phyloP scores from a whole-genome alignment of 768 basidiomycete genomes.

The Tephrocybe sp. region DNA sequence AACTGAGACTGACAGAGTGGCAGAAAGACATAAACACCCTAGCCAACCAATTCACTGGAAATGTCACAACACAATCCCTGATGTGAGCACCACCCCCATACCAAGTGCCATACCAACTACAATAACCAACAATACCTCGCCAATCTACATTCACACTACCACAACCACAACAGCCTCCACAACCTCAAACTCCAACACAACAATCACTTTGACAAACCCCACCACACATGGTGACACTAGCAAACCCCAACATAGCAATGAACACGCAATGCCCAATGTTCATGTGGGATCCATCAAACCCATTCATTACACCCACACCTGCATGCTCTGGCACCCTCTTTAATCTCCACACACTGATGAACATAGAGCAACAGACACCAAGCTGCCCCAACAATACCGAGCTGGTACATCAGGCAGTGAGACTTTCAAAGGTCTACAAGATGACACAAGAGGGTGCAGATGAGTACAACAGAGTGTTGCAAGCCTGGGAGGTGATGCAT shows the following conservation, averaged over 20 bases:
- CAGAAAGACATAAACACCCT: background rate
- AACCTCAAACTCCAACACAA: background rate
- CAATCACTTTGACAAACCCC: background rate
- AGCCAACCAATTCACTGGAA: background rate
- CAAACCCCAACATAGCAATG: too few species aligned
- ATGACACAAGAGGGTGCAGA: background rate
- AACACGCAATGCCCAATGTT: background rate
- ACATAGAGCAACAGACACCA: background rate
- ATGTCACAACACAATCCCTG: background rate
- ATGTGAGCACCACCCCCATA: background rate
- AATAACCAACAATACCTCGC: too few species aligned
- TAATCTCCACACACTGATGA: background rate
- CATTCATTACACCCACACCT: background rate
- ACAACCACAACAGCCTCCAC: background rate
- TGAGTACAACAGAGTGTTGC: background rate
- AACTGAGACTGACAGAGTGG: background rate
- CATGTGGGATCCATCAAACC: background rate
- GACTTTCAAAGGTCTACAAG: background rate
- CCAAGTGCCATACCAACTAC: background rate
- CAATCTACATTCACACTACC: too few species aligned
- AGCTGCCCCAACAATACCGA: background rate
- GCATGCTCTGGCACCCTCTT: background rate
- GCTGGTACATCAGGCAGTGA: background rate
- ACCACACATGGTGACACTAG: background rate
- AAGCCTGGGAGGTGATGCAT: background rate